A percentile compares a stretch with the other conserved stretches of the same genome.
phyloP scores from a whole-genome alignment of 2,329 filamentous ascomycete genomes.

The Aspergillus ustus region DNA sequence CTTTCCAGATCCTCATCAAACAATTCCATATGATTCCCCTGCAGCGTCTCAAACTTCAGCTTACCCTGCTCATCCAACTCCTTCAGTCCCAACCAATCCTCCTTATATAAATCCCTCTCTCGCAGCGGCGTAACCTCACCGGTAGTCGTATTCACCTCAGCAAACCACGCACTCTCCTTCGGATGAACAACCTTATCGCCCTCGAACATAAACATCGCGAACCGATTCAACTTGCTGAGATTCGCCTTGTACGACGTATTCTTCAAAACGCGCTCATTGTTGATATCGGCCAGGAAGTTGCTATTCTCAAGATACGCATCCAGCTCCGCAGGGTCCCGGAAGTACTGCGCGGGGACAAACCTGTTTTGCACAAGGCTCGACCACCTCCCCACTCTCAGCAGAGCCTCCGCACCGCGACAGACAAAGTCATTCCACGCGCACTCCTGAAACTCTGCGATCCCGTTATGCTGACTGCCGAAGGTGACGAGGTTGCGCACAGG shows the following conservation, averaged over 20 bases:
- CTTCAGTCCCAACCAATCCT: slow-evolving; percentile 92
- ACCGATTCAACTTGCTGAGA: slow-evolving; percentile 70
- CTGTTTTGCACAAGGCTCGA: slow-evolving; percentile 73
- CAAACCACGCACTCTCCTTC: slow-evolving; percentile 90
- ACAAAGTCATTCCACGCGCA: slow-evolving; percentile 76
- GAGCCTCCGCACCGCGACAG: slow-evolving; percentile 77
- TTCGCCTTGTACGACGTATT: slow-evolving; percentile 75
- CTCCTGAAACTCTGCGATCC: slow-evolving; percentile 79
- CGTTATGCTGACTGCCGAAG: slow-evolving; percentile 90
- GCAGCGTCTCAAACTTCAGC: slow-evolving; percentile 72
- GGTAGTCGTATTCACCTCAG: slow-evolving; percentile 74
- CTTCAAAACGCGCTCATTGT: slow-evolving; percentile 83
- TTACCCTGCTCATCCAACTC: slow-evolving; percentile 77
- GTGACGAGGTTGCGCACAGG: slow-evolving; percentile 80
- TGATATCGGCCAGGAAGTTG: slow-evolving; percentile 92
- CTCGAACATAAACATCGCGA: slow-evolving; percentile 89
- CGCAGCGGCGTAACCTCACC: slow-evolving; percentile 68
- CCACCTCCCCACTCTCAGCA: slow-evolving; percentile 83
- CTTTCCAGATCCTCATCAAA: slow-evolving; percentile 67
- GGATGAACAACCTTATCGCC: slow-evolving; percentile 86
- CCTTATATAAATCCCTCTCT: slow-evolving; percentile 74
- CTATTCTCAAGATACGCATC: slow-evolving; percentile 76
- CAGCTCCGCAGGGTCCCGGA: slow-evolving; percentile 71
- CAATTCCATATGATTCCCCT: slow-evolving; percentile 85
- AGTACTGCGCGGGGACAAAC: slow-evolving; percentile 94